Percentiles rank a stretch among this genome's conserved stretches.
These are phyloP conservation scores for Aspergillus bridgeri DNA, from an alignment of 495 filamentous ascomycete genomes.

Conservation along the genomic window DNA sequence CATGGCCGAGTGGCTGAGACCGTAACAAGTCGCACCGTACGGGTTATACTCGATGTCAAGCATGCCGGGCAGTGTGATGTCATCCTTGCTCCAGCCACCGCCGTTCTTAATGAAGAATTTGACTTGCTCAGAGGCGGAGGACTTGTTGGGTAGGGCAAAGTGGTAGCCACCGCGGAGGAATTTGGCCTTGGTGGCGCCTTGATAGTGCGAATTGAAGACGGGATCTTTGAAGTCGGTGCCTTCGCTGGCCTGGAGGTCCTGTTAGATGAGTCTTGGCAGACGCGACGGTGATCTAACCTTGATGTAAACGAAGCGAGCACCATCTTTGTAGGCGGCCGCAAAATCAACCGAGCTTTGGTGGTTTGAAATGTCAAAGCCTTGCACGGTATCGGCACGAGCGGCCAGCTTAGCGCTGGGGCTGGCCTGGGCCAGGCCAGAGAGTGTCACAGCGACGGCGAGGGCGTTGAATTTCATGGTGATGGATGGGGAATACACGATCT, in stretches of 20 bases:
- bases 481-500: no score
- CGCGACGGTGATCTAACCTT: conserved; percentile 41
- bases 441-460: conserved; percentile 1
- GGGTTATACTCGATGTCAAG: conserved; percentile 54
- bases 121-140: conserved; percentile 47
- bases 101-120: conserved; percentile 54
- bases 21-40: conserved; percentile 42
- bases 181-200: conserved; percentile 49
- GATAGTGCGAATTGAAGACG: conserved; percentile 51
- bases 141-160: conserved; percentile 50
- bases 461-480: conserved; percentile 7
- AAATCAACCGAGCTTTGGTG: conserved; percentile 59
- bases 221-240: conserved; percentile 50
- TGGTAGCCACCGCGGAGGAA: conserved; percentile 59
- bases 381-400: conserved; percentile 43
- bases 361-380: conserved; percentile 64
- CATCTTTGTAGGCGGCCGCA: conserved; percentile 48
- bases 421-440: conserved; percentile 16
- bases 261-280: not conserved
- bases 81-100: conserved; percentile 57
- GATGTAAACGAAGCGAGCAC: conserved; percentile 67
- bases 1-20: conserved; percentile 44
- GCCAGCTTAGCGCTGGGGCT: conserved; percentile 13
- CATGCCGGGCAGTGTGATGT: conserved; percentile 60
- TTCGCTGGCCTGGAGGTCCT: conserved; percentile 47